phyloP scores from a whole-genome alignment of 1,284 basidiomycete species.

The Cutaneotrichosporon mucoides region DNA sequence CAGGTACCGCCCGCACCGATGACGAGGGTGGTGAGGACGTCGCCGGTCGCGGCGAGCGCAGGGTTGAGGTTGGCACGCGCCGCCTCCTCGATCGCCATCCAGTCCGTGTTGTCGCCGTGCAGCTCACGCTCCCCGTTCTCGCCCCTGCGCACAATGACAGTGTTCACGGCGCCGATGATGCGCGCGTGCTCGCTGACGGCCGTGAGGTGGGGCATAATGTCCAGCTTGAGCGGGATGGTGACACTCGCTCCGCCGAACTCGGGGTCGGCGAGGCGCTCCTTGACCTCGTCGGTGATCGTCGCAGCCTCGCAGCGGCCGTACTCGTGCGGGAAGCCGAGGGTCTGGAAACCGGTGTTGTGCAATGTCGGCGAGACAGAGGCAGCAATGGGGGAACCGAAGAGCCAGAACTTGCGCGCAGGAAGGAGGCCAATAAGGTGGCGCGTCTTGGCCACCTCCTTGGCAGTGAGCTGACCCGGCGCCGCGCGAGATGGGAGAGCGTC shows the following conservation, averaged over 20 bases:
- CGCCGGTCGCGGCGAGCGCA: slow-evolving; percentile 26
- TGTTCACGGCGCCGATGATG: slow-evolving; percentile 88
- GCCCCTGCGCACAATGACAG: slow-evolving; percentile 61
- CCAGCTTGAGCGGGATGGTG: slow-evolving; percentile 89
- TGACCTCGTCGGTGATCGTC: slow-evolving; percentile 63
- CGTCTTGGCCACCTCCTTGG: slow-evolving; percentile 76
- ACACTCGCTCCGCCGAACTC: slow-evolving; percentile 94
- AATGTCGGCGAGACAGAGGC: slow-evolving; percentile 88
- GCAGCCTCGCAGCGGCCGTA: slow-evolving; percentile 76
- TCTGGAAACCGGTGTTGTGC: slow-evolving; percentile 83
- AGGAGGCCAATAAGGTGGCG: slow-evolving; percentile 75
- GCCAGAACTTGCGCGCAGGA: slow-evolving; percentile 67
- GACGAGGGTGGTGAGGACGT: slow-evolving; percentile 61
- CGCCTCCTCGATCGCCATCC: slow-evolving; percentile 72
- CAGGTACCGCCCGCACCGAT: slow-evolving; percentile 91
- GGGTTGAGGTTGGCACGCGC: slow-evolving; percentile 44
- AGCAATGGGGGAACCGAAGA: slow-evolving; percentile 84
- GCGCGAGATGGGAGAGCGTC: slow-evolving; percentile 74
- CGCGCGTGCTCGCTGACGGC: slow-evolving; percentile 71
- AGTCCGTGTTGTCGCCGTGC: slow-evolving; percentile 89
- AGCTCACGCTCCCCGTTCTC: slow-evolving; percentile 57
- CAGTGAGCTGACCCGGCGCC: slow-evolving; percentile 88
- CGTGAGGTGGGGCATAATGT: slow-evolving; percentile 75
- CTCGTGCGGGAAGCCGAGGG: slow-evolving; percentile 74
- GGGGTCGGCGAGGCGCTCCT: slow-evolving; percentile 59